phyloP scores from a whole-genome alignment of 1,284 basidiomycete genomes.

The Ustilago lituana region DNA sequence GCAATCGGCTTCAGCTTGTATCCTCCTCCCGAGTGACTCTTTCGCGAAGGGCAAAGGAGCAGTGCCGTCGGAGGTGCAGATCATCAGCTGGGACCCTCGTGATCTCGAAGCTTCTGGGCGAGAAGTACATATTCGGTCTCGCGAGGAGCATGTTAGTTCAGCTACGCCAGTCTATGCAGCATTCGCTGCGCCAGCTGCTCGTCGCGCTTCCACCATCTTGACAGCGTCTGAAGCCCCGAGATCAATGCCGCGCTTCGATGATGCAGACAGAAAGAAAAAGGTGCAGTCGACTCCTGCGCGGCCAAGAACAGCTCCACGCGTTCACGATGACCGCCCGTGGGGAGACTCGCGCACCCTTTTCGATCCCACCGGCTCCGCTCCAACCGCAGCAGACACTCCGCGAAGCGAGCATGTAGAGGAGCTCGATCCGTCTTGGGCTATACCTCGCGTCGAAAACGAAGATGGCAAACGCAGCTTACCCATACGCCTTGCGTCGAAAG shows the following conservation, averaged over 20 bases:
- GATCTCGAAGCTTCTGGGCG: conserved; percentile 5
- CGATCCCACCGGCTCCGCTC: neutral
- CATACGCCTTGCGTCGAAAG: neutral
- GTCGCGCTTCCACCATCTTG: neutral
- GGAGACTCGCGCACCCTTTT: neutral
- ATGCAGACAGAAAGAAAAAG: too few relatives aligned
- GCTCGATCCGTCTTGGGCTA: neutral
- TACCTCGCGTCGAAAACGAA: neutral
- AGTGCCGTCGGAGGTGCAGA: conserved; percentile 19
- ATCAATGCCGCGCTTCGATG: neutral
- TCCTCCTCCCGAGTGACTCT: neutral
- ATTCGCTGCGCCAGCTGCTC: conserved; percentile 2
- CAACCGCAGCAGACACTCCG: conserved; percentile 5
- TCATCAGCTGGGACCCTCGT: conserved; percentile 27
- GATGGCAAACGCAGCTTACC: neutral
- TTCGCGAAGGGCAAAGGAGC: conserved; percentile 1
- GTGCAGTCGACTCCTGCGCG: neutral
- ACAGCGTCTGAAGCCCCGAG: neutral
- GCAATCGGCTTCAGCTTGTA: neutral
- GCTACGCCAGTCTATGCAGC: conserved; percentile 13
- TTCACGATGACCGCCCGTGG: neutral
- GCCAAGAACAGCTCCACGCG: conserved; percentile 1
- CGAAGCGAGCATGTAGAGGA: conserved; percentile 16
- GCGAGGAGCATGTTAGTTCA: neutral
- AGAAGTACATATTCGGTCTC: conserved; percentile 10